These are phyloP conservation scores for Bauhinia variegata DNA, from an alignment of 306 rosid genomes.

Conservation along the genomic window DNA sequence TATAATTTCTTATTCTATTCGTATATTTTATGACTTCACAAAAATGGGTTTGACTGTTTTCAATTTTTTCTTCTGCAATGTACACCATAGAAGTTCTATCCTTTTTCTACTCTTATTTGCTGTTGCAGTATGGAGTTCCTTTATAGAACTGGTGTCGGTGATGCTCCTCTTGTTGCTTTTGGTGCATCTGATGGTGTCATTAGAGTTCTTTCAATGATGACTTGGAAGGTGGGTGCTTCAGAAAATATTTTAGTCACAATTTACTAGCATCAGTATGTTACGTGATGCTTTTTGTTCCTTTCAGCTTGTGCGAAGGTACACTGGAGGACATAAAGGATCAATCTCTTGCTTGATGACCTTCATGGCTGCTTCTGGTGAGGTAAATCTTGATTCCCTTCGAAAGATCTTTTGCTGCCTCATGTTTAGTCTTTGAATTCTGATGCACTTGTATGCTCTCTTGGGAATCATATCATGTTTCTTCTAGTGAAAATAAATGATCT, in stretches of 20 bases:
- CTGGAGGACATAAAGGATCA: conserved; percentile 97
- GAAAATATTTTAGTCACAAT: conserved; percentile 33
- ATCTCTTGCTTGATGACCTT: conserved; percentile 95
- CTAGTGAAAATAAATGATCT: conserved; percentile 12
- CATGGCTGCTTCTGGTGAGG: conserved; percentile 98
- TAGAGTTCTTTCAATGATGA: conserved; percentile 96
- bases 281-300: conserved; percentile 45
- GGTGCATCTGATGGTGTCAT: conserved; percentile 98
- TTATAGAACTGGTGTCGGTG: conserved; percentile 77
- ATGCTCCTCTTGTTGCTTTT: conserved; percentile 97
- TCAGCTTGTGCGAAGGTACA: conserved; percentile 92
- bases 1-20: conserved; percentile 16
- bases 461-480: conserved; percentile 3
- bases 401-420: conserved; percentile 34
- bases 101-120: conserved; percentile 33
- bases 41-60: conserved; percentile 10
- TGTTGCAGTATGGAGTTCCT: conserved; percentile 97
- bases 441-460: conserved; percentile 3
- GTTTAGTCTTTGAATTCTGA: background rate
- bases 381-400: conserved; percentile 41
- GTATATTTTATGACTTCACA: conserved; percentile 8
- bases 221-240: conserved; percentile 83
- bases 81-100: conserved; percentile 13
- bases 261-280: conserved; percentile 26
- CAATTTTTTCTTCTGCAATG: conserved; percentile 32